Evolutionary conservation across 2,329 filamentous ascomycete species (phyloP).

Genomic region (Magnaporthales sp.): DNA sequence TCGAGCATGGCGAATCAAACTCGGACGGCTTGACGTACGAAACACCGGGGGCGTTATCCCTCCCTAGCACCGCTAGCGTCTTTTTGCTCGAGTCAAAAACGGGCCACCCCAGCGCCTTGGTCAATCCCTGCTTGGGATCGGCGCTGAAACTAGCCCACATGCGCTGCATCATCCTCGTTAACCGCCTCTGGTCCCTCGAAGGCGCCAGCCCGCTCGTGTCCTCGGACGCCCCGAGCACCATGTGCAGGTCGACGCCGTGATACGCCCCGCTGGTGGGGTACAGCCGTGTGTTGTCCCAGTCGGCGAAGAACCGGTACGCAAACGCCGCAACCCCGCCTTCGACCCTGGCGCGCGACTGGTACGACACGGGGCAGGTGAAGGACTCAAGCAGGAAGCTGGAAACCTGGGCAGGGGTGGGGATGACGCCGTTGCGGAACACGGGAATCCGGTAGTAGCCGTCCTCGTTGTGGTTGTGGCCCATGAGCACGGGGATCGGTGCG

Average conservation of each 20-base stretch:
- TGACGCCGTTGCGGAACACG: conserved; percentile 15
- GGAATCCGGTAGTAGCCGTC: conserved; percentile 16
- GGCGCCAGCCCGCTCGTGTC: background rate
- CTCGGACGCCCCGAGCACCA: background rate
- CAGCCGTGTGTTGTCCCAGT: conserved; percentile 23
- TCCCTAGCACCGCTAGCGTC: background rate
- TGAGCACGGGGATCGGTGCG: conserved; percentile 19
- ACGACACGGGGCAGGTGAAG: conserved; percentile 17
- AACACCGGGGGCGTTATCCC: background rate
- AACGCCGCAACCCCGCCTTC: conserved; percentile 20
- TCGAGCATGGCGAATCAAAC: background rate
- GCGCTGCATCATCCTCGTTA: background rate
- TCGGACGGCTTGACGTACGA: background rate
- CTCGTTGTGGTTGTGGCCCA: conserved; percentile 24
- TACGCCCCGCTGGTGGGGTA: conserved; percentile 8
- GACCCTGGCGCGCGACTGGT: conserved; percentile 13
- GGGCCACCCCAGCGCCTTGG: background rate
- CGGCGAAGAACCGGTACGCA: conserved; percentile 31
- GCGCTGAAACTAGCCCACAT: background rate
- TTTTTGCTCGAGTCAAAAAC: background rate
- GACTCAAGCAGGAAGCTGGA: conserved; percentile 28
- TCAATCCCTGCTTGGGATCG: background rate
- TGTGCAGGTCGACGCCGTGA: conserved; percentile 8
- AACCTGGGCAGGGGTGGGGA: conserved; percentile 17
- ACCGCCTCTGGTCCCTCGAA: background rate